Percentiles rank a stretch among this genome's conserved stretches.
These are phyloP conservation scores for Fagopyrum tataricum DNA, from an alignment of 148 eudicot species.

Conservation along the genomic window DNA sequence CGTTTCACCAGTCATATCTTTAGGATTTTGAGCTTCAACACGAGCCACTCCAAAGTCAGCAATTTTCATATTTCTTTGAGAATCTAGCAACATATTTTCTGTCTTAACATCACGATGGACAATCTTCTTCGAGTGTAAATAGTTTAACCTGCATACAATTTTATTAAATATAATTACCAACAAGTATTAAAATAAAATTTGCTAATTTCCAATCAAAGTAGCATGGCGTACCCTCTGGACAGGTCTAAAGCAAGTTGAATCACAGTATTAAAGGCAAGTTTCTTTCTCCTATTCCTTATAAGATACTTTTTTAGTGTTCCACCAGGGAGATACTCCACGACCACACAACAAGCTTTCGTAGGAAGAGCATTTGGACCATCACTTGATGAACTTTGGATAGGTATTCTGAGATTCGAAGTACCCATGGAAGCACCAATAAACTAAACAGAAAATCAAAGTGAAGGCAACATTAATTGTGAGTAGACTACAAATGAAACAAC, in stretches of 20 bases:
- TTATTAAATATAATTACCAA: background rate
- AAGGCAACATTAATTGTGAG: background rate
- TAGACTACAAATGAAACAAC: background rate
- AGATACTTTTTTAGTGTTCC: slow-evolving; percentile 69
- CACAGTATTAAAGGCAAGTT: slow-evolving; percentile 65
- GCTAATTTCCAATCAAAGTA: background rate
- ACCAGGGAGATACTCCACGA: slow-evolving; percentile 69
- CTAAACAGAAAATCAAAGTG: slow-evolving; percentile 25
- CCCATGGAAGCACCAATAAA: slow-evolving; percentile 95
- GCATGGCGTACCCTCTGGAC: slow-evolving; percentile 54
- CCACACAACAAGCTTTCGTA: slow-evolving; percentile 71
- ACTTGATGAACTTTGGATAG: slow-evolving; percentile 34
- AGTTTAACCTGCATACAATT: slow-evolving; percentile 43
- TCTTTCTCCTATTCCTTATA: slow-evolving; percentile 52
- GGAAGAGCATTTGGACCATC: slow-evolving; percentile 32
- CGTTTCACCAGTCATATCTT: slow-evolving; percentile 88
- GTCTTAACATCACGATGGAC: slow-evolving; percentile 94
- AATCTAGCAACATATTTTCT: slow-evolving; percentile 81
- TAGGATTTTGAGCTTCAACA: slow-evolving; percentile 81
- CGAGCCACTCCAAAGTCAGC: slow-evolving; percentile 96
- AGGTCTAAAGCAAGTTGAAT: slow-evolving; percentile 68
- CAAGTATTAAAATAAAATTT: slow-evolving; percentile 4
- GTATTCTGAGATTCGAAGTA: slow-evolving; percentile 72
- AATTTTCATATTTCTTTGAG: slow-evolving; percentile 46
- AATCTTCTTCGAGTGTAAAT: slow-evolving; percentile 74